Percentiles rank a stretch among this genome's conserved stretches.
Conservation (phyloP, 2,329 filamentous ascomycete species). For the Fonsecaea erecta region DNA sequence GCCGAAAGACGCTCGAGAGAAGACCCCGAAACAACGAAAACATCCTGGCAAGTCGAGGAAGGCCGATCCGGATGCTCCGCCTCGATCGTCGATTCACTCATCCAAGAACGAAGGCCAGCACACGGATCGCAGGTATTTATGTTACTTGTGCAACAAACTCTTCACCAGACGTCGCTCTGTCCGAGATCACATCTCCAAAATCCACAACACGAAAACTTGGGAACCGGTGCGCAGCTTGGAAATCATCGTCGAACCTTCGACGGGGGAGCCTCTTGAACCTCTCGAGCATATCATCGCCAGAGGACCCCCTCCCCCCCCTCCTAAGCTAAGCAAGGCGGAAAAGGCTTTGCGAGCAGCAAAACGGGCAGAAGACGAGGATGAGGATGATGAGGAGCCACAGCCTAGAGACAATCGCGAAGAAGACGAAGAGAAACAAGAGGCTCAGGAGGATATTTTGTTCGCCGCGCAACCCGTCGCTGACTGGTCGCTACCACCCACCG, state of each 20-base stretch:
- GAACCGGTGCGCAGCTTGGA: slow-evolving; percentile 36
- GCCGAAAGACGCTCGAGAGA: slow-evolving; percentile 12
- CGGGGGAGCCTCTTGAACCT: slow-evolving; percentile 36
- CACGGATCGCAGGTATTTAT: slow-evolving; percentile 38
- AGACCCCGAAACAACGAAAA: slow-evolving; percentile 26
- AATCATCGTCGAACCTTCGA: slow-evolving; percentile 36
- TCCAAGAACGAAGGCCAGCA: slow-evolving; percentile 40
- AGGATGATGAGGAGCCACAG: slow-evolving; percentile 6
- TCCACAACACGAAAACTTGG: slow-evolving; percentile 38
- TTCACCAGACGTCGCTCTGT: slow-evolving; percentile 38
- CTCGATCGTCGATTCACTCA: slow-evolving; percentile 35
- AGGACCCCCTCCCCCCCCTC: slow-evolving; percentile 34
- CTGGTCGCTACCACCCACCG: slow-evolving; percentile 11
- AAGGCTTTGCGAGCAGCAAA: slow-evolving; percentile 24
- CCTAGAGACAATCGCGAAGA: neutral
- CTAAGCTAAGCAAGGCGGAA: slow-evolving; percentile 27
- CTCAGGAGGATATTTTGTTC: neutral
- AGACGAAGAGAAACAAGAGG: slow-evolving; percentile 5
- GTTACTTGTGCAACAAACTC: slow-evolving; percentile 38
- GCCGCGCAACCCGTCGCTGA: slow-evolving; percentile 6
- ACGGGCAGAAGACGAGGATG: slow-evolving; percentile 20
- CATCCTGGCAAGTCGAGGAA: slow-evolving; percentile 33
- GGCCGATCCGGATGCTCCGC: slow-evolving; percentile 23
- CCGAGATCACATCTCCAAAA: slow-evolving; percentile 38
- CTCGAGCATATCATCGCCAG: slow-evolving; percentile 36